A percentile compares a stretch with the other conserved stretches of the same genome.
Evolutionary conservation across 2,329 filamentous ascomycete genomes (phyloP).

Genomic region (Penicillium sp.): DNA sequence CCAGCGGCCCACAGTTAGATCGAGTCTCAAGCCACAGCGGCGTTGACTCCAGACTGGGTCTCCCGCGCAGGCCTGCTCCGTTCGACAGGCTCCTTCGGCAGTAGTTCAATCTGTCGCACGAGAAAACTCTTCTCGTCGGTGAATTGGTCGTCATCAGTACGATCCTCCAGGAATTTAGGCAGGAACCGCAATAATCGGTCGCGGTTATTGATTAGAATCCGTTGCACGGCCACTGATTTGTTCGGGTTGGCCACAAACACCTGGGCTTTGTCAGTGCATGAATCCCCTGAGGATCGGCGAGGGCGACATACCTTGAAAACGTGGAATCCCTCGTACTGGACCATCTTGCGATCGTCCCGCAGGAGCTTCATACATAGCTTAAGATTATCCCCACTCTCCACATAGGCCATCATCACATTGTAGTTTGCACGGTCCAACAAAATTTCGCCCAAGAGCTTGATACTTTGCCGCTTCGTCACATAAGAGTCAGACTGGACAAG

Average conservation of each 20-base stretch:
- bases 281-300: background rate
- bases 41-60: slow-evolving; percentile 28
- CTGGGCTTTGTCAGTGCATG: slow-evolving; percentile 39
- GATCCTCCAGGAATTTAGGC: slow-evolving; percentile 87
- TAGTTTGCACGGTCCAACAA: slow-evolving; percentile 94
- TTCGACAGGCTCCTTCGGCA: slow-evolving; percentile 45
- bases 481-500: slow-evolving; percentile 93
- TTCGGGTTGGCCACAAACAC: slow-evolving; percentile 98
- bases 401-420: slow-evolving; percentile 96
- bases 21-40: slow-evolving; percentile 27
- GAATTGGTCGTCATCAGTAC: slow-evolving; percentile 97
- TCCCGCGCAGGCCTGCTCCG: slow-evolving; percentile 30
- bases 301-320: slow-evolving; percentile 75
- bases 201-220: slow-evolving; percentile 93
- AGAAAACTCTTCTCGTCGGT: slow-evolving; percentile 97
- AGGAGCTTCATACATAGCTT: slow-evolving; percentile 98
- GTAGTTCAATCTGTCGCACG: slow-evolving; percentile 80
- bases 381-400: slow-evolving; percentile 90
- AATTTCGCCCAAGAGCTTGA: slow-evolving; percentile 94
- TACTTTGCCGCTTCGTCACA: slow-evolving; percentile 96
- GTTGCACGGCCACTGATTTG: slow-evolving; percentile 93
- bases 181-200: slow-evolving; percentile 88
- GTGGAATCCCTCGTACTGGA: slow-evolving; percentile 98
- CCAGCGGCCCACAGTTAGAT: slow-evolving; percentile 14
- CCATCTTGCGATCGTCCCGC: slow-evolving; percentile 95